These are phyloP conservation scores for Chlorella variabilis DNA, from an alignment of 163 green algal species.

Conservation along the genomic window DNA sequence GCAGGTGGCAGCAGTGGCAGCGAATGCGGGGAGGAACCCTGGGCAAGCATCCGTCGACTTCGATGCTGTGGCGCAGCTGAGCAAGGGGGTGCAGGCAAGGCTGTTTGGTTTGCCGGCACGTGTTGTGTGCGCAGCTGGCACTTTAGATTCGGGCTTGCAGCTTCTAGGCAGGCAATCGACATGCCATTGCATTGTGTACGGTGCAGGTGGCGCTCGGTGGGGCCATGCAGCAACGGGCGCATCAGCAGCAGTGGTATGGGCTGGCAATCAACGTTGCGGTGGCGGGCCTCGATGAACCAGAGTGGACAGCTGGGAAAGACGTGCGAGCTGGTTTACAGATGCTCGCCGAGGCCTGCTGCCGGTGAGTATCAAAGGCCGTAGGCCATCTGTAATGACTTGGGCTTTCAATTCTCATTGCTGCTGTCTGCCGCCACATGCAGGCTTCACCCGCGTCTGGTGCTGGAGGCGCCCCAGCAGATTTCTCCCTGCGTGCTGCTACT, in stretches of 20 bases:
- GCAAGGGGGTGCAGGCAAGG: slow-evolving; percentile 9
- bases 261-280: neutral
- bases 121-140: too few species aligned
- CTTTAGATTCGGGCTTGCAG: too few species aligned
- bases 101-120: too few species aligned
- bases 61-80: neutral
- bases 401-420: too few species aligned
- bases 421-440: neutral
- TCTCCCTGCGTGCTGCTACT: neutral
- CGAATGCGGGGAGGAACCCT: neutral
- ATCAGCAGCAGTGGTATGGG: slow-evolving; percentile 23
- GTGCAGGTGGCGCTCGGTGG: neutral
- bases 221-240: slow-evolving; percentile 3
- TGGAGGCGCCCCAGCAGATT: neutral
- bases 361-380: neutral
- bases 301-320: neutral
- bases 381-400: too few species aligned
- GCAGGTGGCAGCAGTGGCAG: slow-evolving; percentile 12
- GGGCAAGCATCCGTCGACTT: neutral
- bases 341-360: slow-evolving; percentile 17
- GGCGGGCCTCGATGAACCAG: slow-evolving; percentile 2
- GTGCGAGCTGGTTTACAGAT: slow-evolving; percentile 1
- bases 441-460: slow-evolving; percentile 8
- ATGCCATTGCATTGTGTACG: neutral
- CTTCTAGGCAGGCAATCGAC: too few species aligned